Evolutionary conservation across 352 stramenopile genomes (phyloP).

Genomic region (Globisporangium carolinianum): DNA sequence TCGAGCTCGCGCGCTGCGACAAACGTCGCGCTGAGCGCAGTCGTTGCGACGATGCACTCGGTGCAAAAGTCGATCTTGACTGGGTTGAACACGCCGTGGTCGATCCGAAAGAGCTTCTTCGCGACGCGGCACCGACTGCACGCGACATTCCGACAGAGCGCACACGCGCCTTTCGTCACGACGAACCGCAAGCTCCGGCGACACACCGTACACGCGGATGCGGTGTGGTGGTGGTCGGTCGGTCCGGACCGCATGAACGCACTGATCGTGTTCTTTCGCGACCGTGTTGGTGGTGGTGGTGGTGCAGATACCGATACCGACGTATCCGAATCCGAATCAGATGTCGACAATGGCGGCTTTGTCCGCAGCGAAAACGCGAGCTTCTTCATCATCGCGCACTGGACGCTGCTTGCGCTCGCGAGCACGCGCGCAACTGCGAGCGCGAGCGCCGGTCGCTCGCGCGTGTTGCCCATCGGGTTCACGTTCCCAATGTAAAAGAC

Average conservation of each 20-base stretch:
- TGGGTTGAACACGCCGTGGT: constrained; percentile 36
- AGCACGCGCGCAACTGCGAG: constrained; percentile 39
- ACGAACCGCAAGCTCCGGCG: constrained; percentile 28
- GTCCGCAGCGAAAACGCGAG: constrained; percentile 21
- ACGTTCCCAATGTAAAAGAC: constrained; percentile 51
- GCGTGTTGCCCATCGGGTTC: constrained; percentile 38
- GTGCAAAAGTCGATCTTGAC: constrained; percentile 46
- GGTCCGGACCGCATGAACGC: constrained; percentile 8
- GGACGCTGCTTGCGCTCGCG: constrained; percentile 25
- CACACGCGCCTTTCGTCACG: constrained; percentile 16
- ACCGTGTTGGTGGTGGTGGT: constrained; percentile 10
- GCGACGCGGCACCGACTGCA: constrained; percentile 34
- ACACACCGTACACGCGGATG: constrained; percentile 21
- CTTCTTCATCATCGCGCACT: constrained; percentile 78
- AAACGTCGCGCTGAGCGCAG: constrained; percentile 8
- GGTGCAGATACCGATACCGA: not conserved
- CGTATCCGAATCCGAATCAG: too few species aligned
- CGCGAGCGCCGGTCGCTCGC: constrained; percentile 32
- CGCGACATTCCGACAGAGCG: constrained; percentile 24
- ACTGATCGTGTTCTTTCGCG: constrained; percentile 13
- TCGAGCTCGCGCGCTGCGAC: constrained; percentile 11
- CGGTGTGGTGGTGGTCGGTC: not conserved
- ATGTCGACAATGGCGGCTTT: constrained; percentile 10
- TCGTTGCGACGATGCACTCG: constrained; percentile 13
- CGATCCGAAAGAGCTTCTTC: constrained; percentile 46